These are phyloP conservation scores for Albophoma yamanashiensis DNA, from an alignment of 2,329 filamentous ascomycete species.

Conservation along the genomic window DNA sequence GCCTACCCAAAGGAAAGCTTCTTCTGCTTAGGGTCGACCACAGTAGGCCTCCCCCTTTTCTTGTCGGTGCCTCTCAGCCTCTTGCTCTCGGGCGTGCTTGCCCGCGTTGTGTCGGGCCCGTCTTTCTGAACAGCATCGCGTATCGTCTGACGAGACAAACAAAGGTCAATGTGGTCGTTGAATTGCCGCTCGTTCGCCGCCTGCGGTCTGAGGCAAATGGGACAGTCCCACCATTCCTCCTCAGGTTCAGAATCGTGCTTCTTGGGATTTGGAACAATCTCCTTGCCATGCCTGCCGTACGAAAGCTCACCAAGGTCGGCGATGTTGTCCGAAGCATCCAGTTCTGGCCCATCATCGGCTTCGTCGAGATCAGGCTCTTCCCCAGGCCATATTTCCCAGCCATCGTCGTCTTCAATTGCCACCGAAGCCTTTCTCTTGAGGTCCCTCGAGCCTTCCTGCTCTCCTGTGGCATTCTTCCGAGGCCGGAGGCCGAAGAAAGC, in stretches of 20 bases:
- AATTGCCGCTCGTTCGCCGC: conserved; percentile 63
- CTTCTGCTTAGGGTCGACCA: conserved; percentile 35
- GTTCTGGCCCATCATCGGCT: not conserved
- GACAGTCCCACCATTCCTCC: conserved; percentile 68
- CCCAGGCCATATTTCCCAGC: conserved; percentile 60
- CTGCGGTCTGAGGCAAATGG: conserved; percentile 74
- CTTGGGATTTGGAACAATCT: conserved; percentile 36
- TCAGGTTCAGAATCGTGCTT: conserved; percentile 17
- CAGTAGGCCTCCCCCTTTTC: conserved; percentile 25
- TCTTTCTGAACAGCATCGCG: conserved; percentile 63
- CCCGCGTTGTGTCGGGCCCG: conserved; percentile 12
- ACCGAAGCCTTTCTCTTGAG: conserved; percentile 25
- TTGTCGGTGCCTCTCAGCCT: conserved; percentile 22
- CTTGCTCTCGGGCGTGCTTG: conserved; percentile 26
- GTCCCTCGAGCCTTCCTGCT: conserved; percentile 5
- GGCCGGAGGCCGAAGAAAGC: conserved; percentile 64
- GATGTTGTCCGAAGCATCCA: not conserved
- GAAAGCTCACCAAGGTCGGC: not conserved
- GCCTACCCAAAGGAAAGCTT: conserved; percentile 39
- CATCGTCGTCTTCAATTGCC: conserved; percentile 22
- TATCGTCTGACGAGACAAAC: conserved; percentile 78
- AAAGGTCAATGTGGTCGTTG: conserved; percentile 88
- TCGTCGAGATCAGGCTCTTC: conserved; percentile 37
- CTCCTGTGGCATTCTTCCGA: conserved; percentile 11
- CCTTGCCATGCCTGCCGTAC: conserved; percentile 33